A percentile compares a stretch with the other conserved stretches of the same genome.
Evolutionary conservation across 164 flowering plant genomes (phyloP).

Genomic region (Vitis riparia): DNA sequence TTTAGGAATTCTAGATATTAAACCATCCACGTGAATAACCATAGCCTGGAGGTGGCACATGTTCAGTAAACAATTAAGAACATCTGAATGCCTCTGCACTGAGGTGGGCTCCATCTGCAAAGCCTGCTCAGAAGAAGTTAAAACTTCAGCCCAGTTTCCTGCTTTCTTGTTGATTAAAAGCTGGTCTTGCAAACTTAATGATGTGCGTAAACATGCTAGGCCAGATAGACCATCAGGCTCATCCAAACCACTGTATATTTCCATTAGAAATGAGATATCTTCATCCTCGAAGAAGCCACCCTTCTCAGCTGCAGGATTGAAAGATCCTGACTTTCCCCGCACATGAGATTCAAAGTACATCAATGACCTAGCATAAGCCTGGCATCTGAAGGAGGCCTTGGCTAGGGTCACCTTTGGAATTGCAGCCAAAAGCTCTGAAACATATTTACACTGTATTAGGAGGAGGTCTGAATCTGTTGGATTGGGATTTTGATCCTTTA

Average conservation of each 20-base stretch:
- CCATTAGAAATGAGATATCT: constrained; percentile 88
- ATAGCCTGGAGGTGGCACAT: constrained; percentile 98
- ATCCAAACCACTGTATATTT: constrained; percentile 90
- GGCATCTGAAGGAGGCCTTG: constrained; percentile 86
- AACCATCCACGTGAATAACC: constrained; percentile 95
- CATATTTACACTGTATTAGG: constrained; percentile 74
- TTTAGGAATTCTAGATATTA: constrained; percentile 80
- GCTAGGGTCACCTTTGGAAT: constrained; percentile 92
- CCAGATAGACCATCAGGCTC: constrained; percentile 99
- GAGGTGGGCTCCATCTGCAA: constrained; percentile 90
- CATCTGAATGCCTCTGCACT: constrained; percentile 94
- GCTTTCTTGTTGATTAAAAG: constrained; percentile 81
- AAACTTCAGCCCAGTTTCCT: constrained; percentile 97
- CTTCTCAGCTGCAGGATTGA: constrained; percentile 92
- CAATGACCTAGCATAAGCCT: constrained; percentile 95
- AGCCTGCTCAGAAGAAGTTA: constrained; percentile 92
- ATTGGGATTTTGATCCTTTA: constrained; percentile 33
- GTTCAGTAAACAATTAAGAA: constrained; percentile 85
- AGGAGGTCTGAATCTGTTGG: constrained; percentile 46
- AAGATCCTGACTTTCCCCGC: constrained; percentile 80
- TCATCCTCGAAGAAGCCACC: constrained; percentile 90
- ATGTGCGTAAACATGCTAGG: constrained; percentile 76
- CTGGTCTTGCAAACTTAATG: constrained; percentile 80
- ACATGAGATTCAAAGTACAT: constrained; percentile 94
- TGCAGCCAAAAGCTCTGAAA: constrained; percentile 76